Base-by-base conservation (phyloP, 306 rosid genomes). In the Fragaria vesca region DNA sequence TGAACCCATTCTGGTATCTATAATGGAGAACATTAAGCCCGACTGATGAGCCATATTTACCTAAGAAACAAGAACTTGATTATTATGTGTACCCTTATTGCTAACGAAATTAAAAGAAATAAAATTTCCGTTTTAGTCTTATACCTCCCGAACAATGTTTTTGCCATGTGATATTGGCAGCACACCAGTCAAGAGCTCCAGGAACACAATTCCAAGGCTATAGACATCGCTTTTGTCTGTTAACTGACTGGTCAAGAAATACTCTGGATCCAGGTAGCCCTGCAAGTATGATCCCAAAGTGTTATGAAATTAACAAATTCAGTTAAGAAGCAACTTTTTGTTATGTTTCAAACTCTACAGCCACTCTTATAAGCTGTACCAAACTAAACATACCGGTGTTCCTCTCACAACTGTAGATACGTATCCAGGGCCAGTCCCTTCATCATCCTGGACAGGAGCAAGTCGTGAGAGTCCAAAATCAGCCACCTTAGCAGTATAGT, bases 401-500 rank as follows among this genome's bases (percentile, higher is more conserved):
- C 98, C 98, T 83, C 80, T 94, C 82, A 94, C 98, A 32, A 88
- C 93, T 9, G 98, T 94, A 43, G 98, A 94, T 73, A 94, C 88
- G 69, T 94, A 85, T 76, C 78, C 76, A 28, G 95, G 89, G 24
- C 60, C 81, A 21, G 36, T 77, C 75, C 97, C 98, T 80, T 88
- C 97, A 61, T 76, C 89, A 43, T 90, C 90, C 12, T 79, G 81
- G 76, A 65, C 62, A 2, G 97, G 98, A 46, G 96, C 97, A 74
- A 90, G 98, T 55, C 96, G 87, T 0, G 98, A 94, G 68, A 94
- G 83, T 76, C 98, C 98, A 57, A 94, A 94, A 89, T 92, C 98
- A 4, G 97, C 96, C 69, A 94, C 96, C 85, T 92, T 94, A 52
- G 98, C 94, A 1, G 52, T 81, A 66, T 88, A 76, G 79, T 84